phyloP scores from a whole-genome alignment of 108 stramenopile species.

The Skeletonema tropicum region DNA sequence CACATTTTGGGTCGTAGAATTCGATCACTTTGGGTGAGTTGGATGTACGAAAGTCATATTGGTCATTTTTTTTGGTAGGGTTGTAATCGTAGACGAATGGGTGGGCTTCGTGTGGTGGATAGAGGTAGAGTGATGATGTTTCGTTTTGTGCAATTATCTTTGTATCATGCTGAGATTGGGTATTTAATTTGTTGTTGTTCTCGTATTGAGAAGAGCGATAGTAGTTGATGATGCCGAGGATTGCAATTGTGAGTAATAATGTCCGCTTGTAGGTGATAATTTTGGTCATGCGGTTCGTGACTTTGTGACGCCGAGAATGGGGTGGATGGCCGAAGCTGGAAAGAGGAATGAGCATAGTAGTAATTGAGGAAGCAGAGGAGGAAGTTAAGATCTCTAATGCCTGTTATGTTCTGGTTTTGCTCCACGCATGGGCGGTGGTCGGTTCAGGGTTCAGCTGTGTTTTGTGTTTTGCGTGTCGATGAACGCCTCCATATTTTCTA shows the following conservation, averaged over 20 bases:
- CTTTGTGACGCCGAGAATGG: not conserved
- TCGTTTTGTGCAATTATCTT: not conserved
- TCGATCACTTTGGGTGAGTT: conserved; percentile 25
- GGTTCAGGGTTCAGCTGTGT: too few species aligned
- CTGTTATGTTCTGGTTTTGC: too few species aligned
- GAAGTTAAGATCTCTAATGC: too few species aligned
- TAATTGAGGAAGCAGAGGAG: too few species aligned
- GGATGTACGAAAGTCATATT: conserved; percentile 20
- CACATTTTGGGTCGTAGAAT: conserved; percentile 41
- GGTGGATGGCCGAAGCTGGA: not conserved
- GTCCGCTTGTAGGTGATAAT: not conserved
- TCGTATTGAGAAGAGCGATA: not conserved
- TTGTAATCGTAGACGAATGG: conserved; percentile 29
- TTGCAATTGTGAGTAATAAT: not conserved
- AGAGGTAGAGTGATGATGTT: conserved; percentile 19
- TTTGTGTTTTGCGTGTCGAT: too few species aligned
- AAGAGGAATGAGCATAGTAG: not conserved
- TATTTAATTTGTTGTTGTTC: too few species aligned
- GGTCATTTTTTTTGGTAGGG: not conserved
- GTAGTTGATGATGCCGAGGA: not conserved
- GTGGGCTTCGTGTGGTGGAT: conserved; percentile 11
- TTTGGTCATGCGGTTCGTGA: not conserved
- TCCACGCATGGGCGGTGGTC: too few species aligned
- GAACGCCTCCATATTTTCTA: too few species aligned
- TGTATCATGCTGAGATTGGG: not conserved